Base-by-base conservation (phyloP, 1,284 basidiomycete genomes). In the Golubevia sp. region DNA sequence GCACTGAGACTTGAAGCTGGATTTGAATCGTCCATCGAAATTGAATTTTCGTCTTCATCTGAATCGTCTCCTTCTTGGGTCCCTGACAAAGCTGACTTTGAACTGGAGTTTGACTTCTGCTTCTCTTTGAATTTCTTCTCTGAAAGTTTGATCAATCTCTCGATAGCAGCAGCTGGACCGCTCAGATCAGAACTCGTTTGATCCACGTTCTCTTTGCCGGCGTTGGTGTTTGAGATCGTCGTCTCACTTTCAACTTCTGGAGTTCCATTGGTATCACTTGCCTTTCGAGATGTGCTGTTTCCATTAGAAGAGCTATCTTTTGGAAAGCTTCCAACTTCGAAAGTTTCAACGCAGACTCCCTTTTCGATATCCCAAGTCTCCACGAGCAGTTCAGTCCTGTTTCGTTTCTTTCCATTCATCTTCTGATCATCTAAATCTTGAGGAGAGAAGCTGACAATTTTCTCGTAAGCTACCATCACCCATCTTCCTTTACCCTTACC, bases 381-480 rank as follows among this genome's bases (percentile, higher is more conserved):
- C 4, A 82, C 59, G n/a, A 79, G 55, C 15, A 73, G 63, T 11
- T 70, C 58, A 11, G 57, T 58, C 52, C 51, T 50, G 15, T 56
- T 60, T 26, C 38, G 51, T 6, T 5, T n/a, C n/a, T 30, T 56
- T 23, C 30, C 63, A 7, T 21, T 50, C 20, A 34, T 11, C 48
- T 54, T n/a, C n/a, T n/a, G n/a, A n/a, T n/a, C n/a, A n/a, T n/a
- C n/a, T n/a, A n/a, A n/a, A n/a, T n/a, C n/a, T n/a, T n/a, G n/a
- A n/a, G n/a, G n/a, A n/a, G n/a, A n/a, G n/a, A n/a, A n/a, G n/a
- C n/a, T n/a, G n/a, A n/a, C n/a, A n/a, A n/a, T n/a, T n/a, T n/a
- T n/a, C n/a, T 92, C 91, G 8, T 90, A 85, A 0, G 93, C 89
- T 25, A 96, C 91, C 84, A 96, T 89, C 25, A 97, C 87, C 92